phyloP scores from a whole-genome alignment of 2,329 filamentous ascomycete genomes.

The Thermoascus crustaceus region DNA sequence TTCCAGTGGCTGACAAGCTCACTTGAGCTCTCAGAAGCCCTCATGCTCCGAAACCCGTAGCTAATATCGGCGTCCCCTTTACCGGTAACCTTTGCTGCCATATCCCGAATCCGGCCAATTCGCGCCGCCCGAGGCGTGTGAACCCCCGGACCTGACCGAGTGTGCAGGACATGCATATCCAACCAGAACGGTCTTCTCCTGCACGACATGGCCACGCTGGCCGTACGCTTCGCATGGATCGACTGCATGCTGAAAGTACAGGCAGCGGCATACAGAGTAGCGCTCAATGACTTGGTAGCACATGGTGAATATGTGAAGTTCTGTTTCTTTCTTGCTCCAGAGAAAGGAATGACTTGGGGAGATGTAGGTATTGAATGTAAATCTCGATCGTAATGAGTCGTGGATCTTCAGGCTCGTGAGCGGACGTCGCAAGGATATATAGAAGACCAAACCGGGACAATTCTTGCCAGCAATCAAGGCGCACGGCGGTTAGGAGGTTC shows the following conservation, averaged over 20 bases:
- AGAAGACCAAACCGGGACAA: too few species aligned
- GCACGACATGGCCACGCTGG: constrained; percentile 61
- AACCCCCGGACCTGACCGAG: constrained; percentile 12
- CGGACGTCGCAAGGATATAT: too few species aligned
- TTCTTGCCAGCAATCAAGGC: too few species aligned
- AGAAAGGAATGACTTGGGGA: neutral
- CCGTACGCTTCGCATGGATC: constrained; percentile 73
- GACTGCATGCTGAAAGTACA: constrained; percentile 80
- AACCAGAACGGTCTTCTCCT: constrained; percentile 70
- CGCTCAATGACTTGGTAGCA: constrained; percentile 81
- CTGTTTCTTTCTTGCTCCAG: neutral
- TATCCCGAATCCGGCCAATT: constrained; percentile 19
- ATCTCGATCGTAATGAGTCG: too few species aligned
- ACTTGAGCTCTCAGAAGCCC: constrained; percentile 1
- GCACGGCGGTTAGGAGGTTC: too few species aligned
- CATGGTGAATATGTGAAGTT: constrained; percentile 47
- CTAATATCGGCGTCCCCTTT: constrained; percentile 1
- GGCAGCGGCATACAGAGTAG: constrained; percentile 77
- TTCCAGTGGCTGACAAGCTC: neutral
- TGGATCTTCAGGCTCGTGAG: too few species aligned
- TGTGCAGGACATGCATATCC: constrained; percentile 68
- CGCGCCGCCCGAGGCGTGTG: constrained; percentile 5
- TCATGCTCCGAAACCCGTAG: constrained; percentile 3
- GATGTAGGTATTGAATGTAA: neutral
- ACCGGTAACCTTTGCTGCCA: constrained; percentile 14